A percentile compares a stretch with the other conserved stretches of the same genome.
These are phyloP conservation scores for Neckera pumila DNA, from an alignment of 225 moss, liverwort and hornwort species.

Conservation along the genomic window DNA sequence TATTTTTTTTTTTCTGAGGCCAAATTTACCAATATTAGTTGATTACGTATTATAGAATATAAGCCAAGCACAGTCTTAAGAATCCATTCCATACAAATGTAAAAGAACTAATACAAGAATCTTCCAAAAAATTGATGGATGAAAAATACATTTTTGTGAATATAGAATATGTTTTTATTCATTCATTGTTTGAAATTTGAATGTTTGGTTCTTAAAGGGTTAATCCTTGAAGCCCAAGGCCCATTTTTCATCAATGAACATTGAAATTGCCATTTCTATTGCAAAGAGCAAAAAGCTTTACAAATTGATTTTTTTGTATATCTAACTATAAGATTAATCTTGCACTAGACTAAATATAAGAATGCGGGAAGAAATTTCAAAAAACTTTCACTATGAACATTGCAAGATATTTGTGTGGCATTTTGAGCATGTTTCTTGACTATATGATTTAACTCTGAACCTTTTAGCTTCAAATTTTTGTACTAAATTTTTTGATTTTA, in stretches of 20 bases:
- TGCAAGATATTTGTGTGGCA: neutral
- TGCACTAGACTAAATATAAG: no score
- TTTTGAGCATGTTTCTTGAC: fast-evolving
- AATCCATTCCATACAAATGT: neutral
- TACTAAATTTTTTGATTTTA: neutral
- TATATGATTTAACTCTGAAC: neutral
- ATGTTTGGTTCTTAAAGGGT: neutral
- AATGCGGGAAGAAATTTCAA: neutral
- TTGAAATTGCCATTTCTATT: neutral
- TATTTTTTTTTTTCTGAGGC: no score
- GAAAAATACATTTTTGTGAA: neutral
- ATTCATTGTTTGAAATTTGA: neutral
- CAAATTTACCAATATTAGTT: neutral
- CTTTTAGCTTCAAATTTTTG: neutral
- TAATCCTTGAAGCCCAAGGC: neutral
- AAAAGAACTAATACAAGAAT: neutral
- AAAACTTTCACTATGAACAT: neutral
- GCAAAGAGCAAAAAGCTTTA: neutral
- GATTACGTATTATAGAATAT: neutral
- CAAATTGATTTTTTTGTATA: neutral
- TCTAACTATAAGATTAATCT: neutral
- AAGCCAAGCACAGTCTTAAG: neutral
- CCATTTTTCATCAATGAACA: neutral
- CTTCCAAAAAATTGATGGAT: neutral
- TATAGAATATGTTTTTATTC: neutral